phyloP scores from a whole-genome alignment of 495 filamentous ascomycete genomes.

The Neurospora pannonica region DNA sequence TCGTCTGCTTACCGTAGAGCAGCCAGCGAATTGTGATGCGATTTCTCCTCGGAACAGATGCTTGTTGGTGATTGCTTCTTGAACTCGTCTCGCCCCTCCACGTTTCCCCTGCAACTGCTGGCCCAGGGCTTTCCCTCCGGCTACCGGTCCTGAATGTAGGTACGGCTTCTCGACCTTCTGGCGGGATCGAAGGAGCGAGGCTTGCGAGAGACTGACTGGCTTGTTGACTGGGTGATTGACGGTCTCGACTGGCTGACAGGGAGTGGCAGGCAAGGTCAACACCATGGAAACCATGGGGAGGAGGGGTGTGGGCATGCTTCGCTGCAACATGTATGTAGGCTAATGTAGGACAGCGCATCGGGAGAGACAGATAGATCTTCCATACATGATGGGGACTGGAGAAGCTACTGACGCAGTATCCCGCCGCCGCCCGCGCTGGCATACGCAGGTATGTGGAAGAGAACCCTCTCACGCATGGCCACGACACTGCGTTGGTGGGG shows the following conservation, averaged over 20 bases:
- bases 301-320: background rate
- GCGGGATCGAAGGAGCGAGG: background rate
- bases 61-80: background rate
- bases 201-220: background rate
- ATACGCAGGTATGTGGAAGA: constrained; percentile 1
- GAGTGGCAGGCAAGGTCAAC: background rate
- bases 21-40: background rate
- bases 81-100: background rate
- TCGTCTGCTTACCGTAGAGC: background rate
- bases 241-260: background rate
- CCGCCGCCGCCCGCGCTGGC: constrained; percentile 15
- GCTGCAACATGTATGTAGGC: constrained; percentile 4
- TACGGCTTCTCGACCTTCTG: background rate
- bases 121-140: background rate
- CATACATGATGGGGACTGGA: constrained; percentile 4
- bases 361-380: constrained; percentile 13
- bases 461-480: background rate
- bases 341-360: constrained; percentile 16
- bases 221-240: background rate
- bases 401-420: constrained; percentile 8
- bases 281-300: background rate
- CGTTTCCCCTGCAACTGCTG: background rate
- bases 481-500: constrained; percentile 1
- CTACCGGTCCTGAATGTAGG: background rate
- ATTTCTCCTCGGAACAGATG: background rate